phyloP scores from a whole-genome alignment of 2,329 filamentous ascomycete genomes.

The Monilinia laxa region DNA sequence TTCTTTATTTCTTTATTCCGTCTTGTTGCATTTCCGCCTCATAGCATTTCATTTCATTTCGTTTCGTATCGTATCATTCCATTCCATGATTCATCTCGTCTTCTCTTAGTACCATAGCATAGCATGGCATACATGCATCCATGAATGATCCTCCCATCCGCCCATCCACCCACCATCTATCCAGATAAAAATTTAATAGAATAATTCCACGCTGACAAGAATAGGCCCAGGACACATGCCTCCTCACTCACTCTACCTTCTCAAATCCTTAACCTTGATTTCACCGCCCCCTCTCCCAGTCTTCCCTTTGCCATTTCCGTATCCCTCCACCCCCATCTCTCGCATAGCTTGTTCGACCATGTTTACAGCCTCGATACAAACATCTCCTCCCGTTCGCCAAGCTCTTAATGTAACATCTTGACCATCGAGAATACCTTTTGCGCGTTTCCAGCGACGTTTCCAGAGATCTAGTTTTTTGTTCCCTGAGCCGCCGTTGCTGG shows the following conservation, averaged over 20 bases:
- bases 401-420: constrained; percentile 68
- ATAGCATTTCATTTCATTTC: too few relatives aligned
- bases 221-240: neutral
- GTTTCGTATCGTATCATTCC: neutral
- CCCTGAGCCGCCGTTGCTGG: constrained; percentile 29
- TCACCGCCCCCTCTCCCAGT: constrained; percentile 38
- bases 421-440: constrained; percentile 60
- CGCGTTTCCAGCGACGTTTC: constrained; percentile 64
- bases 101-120: too few relatives aligned
- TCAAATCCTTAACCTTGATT: constrained; percentile 41
- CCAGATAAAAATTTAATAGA: neutral
- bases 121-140: too few relatives aligned
- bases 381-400: constrained; percentile 72
- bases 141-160: neutral
- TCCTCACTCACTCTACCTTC: constrained; percentile 23
- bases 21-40: too few relatives aligned
- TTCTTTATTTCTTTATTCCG: too few relatives aligned
- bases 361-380: constrained; percentile 62
- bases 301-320: constrained; percentile 36
- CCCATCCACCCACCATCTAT: neutral
- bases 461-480: constrained; percentile 74
- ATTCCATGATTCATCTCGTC: neutral
- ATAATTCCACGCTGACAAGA: neutral
- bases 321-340: constrained; percentile 44
- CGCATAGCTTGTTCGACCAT: constrained; percentile 59